Evolutionary conservation across 2,329 filamentous ascomycete genomes (phyloP).

Genomic region (Colletotrichum simmondsii): DNA sequence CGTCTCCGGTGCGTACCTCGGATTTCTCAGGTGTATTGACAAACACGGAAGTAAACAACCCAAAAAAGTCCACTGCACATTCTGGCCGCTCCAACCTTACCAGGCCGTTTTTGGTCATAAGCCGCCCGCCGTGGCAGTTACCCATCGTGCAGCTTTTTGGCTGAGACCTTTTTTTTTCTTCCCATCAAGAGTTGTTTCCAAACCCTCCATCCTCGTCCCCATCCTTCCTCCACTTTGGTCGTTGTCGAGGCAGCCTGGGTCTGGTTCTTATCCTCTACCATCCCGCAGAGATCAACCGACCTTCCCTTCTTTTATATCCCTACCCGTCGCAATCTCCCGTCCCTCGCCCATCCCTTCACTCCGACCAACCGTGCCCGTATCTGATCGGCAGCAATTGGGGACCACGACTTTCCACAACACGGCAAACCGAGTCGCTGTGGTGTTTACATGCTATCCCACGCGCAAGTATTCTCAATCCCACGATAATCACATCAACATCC

Average conservation of each 20-base stretch:
- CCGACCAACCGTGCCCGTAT: conserved; percentile 1
- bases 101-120: conserved; percentile 32
- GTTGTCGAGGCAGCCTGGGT: conserved; percentile 31
- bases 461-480: conserved; percentile 15
- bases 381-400: conserved; percentile 1
- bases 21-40: conserved; percentile 21
- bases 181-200: conserved; percentile 21
- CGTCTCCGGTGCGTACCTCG: conserved; percentile 26
- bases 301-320: conserved; percentile 22
- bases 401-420: background rate
- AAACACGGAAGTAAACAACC: conserved; percentile 21
- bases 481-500: conserved; percentile 23
- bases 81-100: conserved; percentile 23
- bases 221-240: conserved; percentile 10
- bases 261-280: conserved; percentile 1
- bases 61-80: conserved; percentile 31
- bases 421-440: background rate
- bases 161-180: conserved; percentile 21
- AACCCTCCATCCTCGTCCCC: conserved; percentile 11
- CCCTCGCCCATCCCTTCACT: conserved; percentile 25
- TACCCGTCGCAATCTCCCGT: conserved; percentile 28
- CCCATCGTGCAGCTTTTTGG: conserved; percentile 24
- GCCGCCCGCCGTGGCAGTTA: conserved; percentile 25
- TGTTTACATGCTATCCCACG: conserved; percentile 30
- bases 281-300: conserved; percentile 23